A percentile compares a stretch with the other conserved stretches of the same genome.
Evolutionary conservation across 2,329 filamentous ascomycete genomes (phyloP).

Genomic region (Pyrenophora seminiperda): DNA sequence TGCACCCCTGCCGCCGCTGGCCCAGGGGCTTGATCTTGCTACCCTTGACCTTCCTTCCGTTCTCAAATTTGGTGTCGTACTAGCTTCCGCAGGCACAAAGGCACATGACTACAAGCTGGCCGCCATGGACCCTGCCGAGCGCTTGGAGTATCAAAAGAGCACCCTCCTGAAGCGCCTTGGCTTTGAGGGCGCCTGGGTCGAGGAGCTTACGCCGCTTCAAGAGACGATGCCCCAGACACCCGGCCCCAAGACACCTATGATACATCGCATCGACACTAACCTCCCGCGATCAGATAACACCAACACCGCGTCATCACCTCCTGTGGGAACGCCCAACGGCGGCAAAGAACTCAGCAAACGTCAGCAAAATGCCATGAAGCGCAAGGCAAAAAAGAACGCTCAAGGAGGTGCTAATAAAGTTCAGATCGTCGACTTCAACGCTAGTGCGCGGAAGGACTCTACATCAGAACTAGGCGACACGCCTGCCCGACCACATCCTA

Average conservation of each 20-base stretch:
- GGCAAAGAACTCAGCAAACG: slow-evolving; percentile 74
- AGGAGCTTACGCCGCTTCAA: slow-evolving; percentile 76
- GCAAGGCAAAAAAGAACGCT: slow-evolving; percentile 88
- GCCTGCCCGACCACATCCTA: slow-evolving; percentile 55
- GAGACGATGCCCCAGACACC: slow-evolving; percentile 59
- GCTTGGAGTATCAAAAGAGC: slow-evolving; percentile 87
- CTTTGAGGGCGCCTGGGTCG: slow-evolving; percentile 79
- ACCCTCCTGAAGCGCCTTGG: slow-evolving; percentile 82
- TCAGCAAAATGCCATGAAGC: slow-evolving; percentile 91
- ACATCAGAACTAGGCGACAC: slow-evolving; percentile 63
- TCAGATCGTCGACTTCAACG: slow-evolving; percentile 82
- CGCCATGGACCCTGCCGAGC: slow-evolving; percentile 77
- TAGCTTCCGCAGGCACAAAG: slow-evolving; percentile 80
- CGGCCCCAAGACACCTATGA: slow-evolving; percentile 40
- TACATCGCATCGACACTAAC: slow-evolving; percentile 59
- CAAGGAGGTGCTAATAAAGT: slow-evolving; percentile 90
- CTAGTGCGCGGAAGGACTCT: slow-evolving; percentile 66
- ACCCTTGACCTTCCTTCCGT: slow-evolving; percentile 79
- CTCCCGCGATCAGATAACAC: slow-evolving; percentile 54
- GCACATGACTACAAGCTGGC: slow-evolving; percentile 85
- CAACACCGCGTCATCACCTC: slow-evolving; percentile 54
- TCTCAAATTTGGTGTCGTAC: slow-evolving; percentile 79
- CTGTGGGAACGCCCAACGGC: slow-evolving; percentile 48
- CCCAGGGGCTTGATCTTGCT: slow-evolving; percentile 72
- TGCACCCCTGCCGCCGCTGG: slow-evolving; percentile 46